Conservation (phyloP, 2,329 filamentous ascomycete genomes). For the Cadophora luteo-olivacea region DNA sequence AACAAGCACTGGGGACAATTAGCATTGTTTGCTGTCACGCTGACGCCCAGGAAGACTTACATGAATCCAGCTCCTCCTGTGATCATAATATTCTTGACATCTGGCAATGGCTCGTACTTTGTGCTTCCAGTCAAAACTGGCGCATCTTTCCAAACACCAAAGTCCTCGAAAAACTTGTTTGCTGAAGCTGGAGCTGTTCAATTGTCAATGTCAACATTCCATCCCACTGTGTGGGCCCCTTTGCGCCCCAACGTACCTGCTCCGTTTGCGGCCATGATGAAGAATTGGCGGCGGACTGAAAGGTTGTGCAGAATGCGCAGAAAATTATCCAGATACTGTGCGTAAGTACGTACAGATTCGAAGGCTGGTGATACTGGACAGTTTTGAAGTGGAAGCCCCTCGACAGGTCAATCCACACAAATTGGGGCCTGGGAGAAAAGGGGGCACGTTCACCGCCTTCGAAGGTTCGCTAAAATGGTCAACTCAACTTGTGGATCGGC, state of each 20-base stretch:
- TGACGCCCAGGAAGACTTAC: conserved; percentile 54
- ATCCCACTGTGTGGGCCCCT: conserved; percentile 2
- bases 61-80: conserved; percentile 88
- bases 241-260: conserved; percentile 19
- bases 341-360: background rate
- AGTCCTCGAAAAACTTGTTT: conserved; percentile 59
- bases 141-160: conserved; percentile 73
- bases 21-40: conserved; percentile 28
- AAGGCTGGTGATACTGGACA: background rate
- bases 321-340: conserved; percentile 12
- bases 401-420: conserved; percentile 1
- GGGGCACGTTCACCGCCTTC: conserved; percentile 6
- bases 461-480: background rate
- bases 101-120: conserved; percentile 70
- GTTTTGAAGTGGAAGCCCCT: background rate
- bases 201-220: conserved; percentile 11
- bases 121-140: conserved; percentile 74
- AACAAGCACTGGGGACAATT: conserved; percentile 68
- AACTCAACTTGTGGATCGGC: background rate
- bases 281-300: background rate
- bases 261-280: conserved; percentile 28
- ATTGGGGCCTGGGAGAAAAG: background rate
- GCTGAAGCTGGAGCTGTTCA: conserved; percentile 14
- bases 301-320: conserved; percentile 10
- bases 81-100: conserved; percentile 82